These are phyloP conservation scores for Colletotrichum trifolii DNA, from an alignment of 2,329 filamentous ascomycete species.

Conservation along the genomic window DNA sequence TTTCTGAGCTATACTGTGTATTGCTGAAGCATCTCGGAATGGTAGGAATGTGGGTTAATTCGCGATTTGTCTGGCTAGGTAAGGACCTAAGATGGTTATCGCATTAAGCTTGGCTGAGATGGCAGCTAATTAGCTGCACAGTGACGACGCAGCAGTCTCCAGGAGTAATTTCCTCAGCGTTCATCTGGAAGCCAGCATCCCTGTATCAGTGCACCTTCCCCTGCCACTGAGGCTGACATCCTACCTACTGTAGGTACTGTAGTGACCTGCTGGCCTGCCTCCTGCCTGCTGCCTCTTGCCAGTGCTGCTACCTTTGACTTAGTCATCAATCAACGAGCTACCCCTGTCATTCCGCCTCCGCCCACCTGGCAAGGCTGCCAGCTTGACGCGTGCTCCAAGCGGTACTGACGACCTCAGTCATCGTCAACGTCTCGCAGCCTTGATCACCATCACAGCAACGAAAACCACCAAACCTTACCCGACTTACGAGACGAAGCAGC, in stretches of 20 bases:
- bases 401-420: constrained; percentile 39
- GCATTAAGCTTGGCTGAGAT: no score
- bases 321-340: constrained; percentile 53
- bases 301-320: constrained; percentile 44
- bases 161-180: constrained; percentile 14
- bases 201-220: constrained; percentile 19
- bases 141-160: constrained; percentile 29
- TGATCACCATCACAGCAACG: constrained; percentile 26
- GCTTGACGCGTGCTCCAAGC: constrained; percentile 53
- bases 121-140: constrained; percentile 10
- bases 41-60: constrained; percentile 1
- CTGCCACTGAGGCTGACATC: neutral
- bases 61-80: neutral
- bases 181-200: constrained; percentile 26
- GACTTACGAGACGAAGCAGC: constrained; percentile 33
- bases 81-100: no score
- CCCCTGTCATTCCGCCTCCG: constrained; percentile 41
- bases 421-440: constrained; percentile 37
- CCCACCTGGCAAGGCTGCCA: constrained; percentile 60
- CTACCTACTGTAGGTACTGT: neutral
- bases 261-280: neutral
- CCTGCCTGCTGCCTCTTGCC: neutral
- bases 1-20: neutral
- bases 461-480: constrained; percentile 20
- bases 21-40: constrained; percentile 9